Evolutionary conservation across 2,329 filamentous ascomycete genomes (phyloP).

Genomic region (Hymenoscyphus albidus): DNA sequence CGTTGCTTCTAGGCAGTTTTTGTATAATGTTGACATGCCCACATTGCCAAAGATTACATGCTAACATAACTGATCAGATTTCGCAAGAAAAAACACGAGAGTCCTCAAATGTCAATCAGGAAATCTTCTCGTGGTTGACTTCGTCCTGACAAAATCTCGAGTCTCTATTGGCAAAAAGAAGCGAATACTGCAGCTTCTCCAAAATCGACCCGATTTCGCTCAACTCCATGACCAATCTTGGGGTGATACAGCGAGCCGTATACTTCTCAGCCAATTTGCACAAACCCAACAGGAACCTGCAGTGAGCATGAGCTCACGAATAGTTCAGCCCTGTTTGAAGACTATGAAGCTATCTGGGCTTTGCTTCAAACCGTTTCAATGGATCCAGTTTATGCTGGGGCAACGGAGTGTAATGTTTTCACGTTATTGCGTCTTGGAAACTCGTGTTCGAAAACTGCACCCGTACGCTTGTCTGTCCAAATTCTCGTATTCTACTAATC

Average conservation of each 20-base stretch:
- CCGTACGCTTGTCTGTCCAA: constrained; percentile 12
- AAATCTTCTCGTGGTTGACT: constrained; percentile 17
- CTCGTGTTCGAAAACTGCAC: constrained; percentile 11
- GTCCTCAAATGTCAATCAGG: constrained; percentile 12
- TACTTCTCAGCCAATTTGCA: constrained; percentile 12
- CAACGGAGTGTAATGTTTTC: constrained; percentile 26
- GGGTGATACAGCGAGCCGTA: constrained; percentile 14
- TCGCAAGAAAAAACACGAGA: constrained; percentile 17
- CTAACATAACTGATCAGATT: constrained; percentile 11
- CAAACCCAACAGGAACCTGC: constrained; percentile 3
- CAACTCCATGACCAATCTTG: constrained; percentile 15
- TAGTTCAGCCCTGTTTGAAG: constrained; percentile 8
- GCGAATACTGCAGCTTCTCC: constrained; percentile 20
- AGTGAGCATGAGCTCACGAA: neutral
- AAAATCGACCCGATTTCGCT: constrained; percentile 17
- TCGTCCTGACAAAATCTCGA: constrained; percentile 21
- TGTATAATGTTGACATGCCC: too few species aligned
- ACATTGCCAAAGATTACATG: too few species aligned
- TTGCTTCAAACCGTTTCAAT: constrained; percentile 23
- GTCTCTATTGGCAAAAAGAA: constrained; percentile 21
- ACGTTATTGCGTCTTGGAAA: constrained; percentile 21
- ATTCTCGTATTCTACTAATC: neutral
- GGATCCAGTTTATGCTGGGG: constrained; percentile 19
- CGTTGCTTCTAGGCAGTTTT: too few species aligned
- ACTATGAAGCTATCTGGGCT: constrained; percentile 24